Evolutionary conservation across 169 alveolate species (phyloP).

Genomic region (Theileria equi): DNA sequence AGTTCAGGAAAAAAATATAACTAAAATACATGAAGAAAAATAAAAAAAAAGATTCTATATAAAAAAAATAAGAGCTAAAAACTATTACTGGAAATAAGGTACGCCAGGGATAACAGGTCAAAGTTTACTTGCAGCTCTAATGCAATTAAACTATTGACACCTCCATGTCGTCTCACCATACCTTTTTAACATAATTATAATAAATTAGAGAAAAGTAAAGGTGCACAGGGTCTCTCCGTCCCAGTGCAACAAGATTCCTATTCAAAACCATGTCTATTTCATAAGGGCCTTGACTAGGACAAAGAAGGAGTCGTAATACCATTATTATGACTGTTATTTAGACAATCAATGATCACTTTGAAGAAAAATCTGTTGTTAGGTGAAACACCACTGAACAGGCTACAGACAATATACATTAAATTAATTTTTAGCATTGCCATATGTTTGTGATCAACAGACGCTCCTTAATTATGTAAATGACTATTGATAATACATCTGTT

Average conservation of each 20-base stretch:
- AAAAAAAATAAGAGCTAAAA: slow-evolving; percentile 2
- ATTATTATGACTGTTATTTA: not conserved
- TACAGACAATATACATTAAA: no score
- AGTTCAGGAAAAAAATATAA: no score
- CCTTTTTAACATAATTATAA: slow-evolving; percentile 24
- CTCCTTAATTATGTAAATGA: no score
- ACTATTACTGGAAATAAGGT: slow-evolving; percentile 31
- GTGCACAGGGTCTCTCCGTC: slow-evolving; percentile 28
- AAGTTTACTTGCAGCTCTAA: slow-evolving; percentile 52
- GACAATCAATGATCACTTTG: not conserved
- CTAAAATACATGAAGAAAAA: slow-evolving; percentile 5
- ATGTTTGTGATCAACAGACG: no score
- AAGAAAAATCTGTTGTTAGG: no score
- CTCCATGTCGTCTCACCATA: slow-evolving; percentile 80
- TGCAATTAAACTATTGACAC: slow-evolving; percentile 64
- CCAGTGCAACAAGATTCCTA: slow-evolving; percentile 14
- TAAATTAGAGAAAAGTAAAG: not conserved
- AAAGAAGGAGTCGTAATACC: slow-evolving; percentile 10
- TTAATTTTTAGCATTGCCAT: no score
- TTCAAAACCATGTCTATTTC: slow-evolving; percentile 16
- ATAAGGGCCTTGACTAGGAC: slow-evolving; percentile 11
- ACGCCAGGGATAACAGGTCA: slow-evolving; percentile 78
- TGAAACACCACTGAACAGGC: no score
- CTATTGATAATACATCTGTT: no score
- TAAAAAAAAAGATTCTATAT: not conserved